phyloP scores from a whole-genome alignment of 2,329 filamentous ascomycete species.

The Colletotrichum orbiculare region DNA sequence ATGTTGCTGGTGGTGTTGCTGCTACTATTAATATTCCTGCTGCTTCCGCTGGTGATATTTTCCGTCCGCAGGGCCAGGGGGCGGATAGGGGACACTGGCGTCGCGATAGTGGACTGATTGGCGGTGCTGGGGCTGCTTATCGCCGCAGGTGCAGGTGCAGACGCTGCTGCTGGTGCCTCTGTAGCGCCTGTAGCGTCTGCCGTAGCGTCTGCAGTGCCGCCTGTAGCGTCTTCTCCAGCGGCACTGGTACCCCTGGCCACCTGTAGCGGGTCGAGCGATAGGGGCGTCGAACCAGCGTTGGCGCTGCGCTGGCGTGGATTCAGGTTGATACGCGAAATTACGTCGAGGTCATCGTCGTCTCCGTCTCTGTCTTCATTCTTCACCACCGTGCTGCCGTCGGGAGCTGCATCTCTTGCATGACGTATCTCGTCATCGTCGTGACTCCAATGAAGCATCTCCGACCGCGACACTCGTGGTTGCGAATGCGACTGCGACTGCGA shows the following conservation, averaged over 20 bases:
- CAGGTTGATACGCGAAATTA: slow-evolving; percentile 28
- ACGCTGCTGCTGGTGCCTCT: slow-evolving; percentile 3
- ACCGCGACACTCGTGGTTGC: not conserved
- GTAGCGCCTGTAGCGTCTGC: not conserved
- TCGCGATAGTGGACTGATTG: not conserved
- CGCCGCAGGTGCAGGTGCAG: not conserved
- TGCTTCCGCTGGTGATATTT: slow-evolving; percentile 11
- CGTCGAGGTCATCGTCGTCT: not conserved
- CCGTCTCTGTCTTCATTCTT: not conserved
- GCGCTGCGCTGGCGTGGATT: slow-evolving; percentile 16
- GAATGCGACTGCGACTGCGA: not conserved
- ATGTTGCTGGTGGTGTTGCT: slow-evolving; percentile 14
- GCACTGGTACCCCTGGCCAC: slow-evolving; percentile 27
- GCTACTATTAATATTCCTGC: not conserved
- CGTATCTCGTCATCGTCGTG: not conserved
- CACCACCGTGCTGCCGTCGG: not conserved
- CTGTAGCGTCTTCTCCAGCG: slow-evolving; percentile 8
- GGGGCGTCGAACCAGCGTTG: slow-evolving; percentile 36
- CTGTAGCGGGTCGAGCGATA: slow-evolving; percentile 34
- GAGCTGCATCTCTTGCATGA: not conserved
- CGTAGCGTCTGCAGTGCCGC: not conserved
- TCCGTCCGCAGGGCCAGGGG: slow-evolving; percentile 29
- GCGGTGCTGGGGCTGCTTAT: not conserved
- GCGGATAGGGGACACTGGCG: not conserved
- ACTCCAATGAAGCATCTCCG: too few species aligned